Percentiles rank a stretch among this genome's conserved stretches.
Evolutionary conservation across 371 early-diverging fungal species (phyloP).

Genomic region (Conidiobolus incongruus): DNA sequence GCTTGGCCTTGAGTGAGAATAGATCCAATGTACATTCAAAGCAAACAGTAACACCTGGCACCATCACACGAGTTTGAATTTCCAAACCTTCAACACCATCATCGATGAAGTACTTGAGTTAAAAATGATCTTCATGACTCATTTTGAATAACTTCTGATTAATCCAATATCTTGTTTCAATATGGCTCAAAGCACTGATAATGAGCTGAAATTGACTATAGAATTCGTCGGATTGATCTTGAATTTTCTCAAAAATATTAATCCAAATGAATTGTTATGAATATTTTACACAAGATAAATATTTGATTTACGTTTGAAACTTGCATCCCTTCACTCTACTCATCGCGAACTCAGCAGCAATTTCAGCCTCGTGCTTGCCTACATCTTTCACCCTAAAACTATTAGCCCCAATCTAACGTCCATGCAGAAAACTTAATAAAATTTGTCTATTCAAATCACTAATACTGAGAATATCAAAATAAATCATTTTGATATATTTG

Average conservation of each 20-base stretch:
- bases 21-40: slow-evolving; percentile 69
- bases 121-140: slow-evolving; percentile 44
- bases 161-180: slow-evolving; percentile 92
- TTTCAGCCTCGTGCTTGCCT: slow-evolving; percentile 59
- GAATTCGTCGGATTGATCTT: slow-evolving; percentile 83
- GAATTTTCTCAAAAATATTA: slow-evolving; percentile 65
- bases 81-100: slow-evolving; percentile 72
- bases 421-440: slow-evolving; percentile 20
- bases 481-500: slow-evolving; percentile 36
- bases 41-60: slow-evolving; percentile 49
- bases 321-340: slow-evolving; percentile 49
- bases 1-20: slow-evolving; percentile 30
- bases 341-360: slow-evolving; percentile 76
- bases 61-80: too few species aligned
- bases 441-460: slow-evolving; percentile 63
- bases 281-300: neutral
- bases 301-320: slow-evolving; percentile 50
- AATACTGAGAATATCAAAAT: slow-evolving; percentile 57
- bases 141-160: slow-evolving; percentile 67
- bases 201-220: slow-evolving; percentile 70
- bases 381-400: slow-evolving; percentile 39
- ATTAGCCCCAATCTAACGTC: neutral
- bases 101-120: slow-evolving; percentile 83
- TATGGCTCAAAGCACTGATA: slow-evolving; percentile 82
- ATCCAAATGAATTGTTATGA: neutral